Conservation (phyloP, 225 moss, liverwort and hornwort genomes). For the Lunularia cruciata region DNA sequence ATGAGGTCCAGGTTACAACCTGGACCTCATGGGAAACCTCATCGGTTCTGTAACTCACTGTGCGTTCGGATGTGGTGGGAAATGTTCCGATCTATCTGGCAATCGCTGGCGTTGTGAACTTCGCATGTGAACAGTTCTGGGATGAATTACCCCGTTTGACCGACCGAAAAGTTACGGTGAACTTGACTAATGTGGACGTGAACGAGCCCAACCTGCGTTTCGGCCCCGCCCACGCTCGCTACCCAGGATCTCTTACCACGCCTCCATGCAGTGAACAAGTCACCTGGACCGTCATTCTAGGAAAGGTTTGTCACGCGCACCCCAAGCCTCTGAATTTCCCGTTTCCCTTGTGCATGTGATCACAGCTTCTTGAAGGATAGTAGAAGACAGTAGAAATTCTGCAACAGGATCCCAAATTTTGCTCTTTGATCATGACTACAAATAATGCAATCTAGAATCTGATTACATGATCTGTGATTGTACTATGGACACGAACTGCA, state of each 20-base stretch:
- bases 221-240: conserved; percentile 66
- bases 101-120: not conserved
- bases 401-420: not conserved
- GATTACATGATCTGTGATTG: no score
- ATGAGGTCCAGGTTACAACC: no score
- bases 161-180: not conserved
- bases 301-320: conserved; percentile 18
- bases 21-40: no score
- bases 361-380: not conserved
- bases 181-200: conserved; percentile 4
- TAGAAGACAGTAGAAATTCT: not conserved
- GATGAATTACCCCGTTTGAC: conserved; percentile 3
- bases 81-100: not conserved
- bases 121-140: conserved; percentile 30
- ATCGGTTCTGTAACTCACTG: no score
- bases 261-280: conserved; percentile 80
- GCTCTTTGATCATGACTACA: no score
- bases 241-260: conserved; percentile 75
- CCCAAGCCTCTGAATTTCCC: not conserved
- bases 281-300: conserved; percentile 61
- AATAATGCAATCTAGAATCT: no score
- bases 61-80: not conserved
- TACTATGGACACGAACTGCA: no score
- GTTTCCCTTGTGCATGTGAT: not conserved
- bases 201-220: conserved; percentile 25